Evolutionary conservation across 805 yeast genomes (phyloP), one percentile per base, ranked within the genome.

Genomic region (Kockiozyma suomiensis): DNA sequence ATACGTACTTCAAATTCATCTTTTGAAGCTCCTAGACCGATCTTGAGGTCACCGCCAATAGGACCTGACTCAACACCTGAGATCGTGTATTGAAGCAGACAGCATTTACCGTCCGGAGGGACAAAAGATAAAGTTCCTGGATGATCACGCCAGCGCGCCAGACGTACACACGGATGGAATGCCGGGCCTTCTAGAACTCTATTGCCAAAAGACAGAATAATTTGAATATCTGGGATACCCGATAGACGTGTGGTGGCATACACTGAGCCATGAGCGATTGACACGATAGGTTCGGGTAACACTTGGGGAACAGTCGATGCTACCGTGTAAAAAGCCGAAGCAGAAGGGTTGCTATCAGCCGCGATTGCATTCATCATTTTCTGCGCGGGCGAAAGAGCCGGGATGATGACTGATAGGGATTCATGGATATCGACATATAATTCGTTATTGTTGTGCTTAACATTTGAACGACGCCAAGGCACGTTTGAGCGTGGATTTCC

Each of bases 341-440:
- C 54, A 45, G 62, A 50, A 3, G 54, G 61, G 23, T 21, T 30
- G 12, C 30, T 21, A 21, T 41, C 49, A 12, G 49, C 28, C 32
- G 51, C 59, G 28, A 62, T 30, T 28, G 48, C 26, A 46, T 58
- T 54, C 19, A 62, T 33, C 41, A 62, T 25, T 49, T 45, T 38
- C 25, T 52, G 61, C 32, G 62, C 54, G 8, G 66, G 61, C 15
- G 66, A 46, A 15, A 56, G 52, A 3, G 65, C 66, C 6, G 66
- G 66, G 21, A 62, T 60, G 51, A 62, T 56, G 25, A 62, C 65
- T 26, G 64, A 59, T 23, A 62, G 61, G 17, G 79, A 76, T 72
- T 93, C 99, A 1, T 79, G 78, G 4, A 94, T 71, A 73, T 94
- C 98, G 7, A 93, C 87, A 71, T 85, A 90, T 73, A 93, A 79